Evolutionary conservation across 768 basidiomycete genomes (phyloP), one percentile per base, ranked within the genome.

Genomic region (Trametes punicea): DNA sequence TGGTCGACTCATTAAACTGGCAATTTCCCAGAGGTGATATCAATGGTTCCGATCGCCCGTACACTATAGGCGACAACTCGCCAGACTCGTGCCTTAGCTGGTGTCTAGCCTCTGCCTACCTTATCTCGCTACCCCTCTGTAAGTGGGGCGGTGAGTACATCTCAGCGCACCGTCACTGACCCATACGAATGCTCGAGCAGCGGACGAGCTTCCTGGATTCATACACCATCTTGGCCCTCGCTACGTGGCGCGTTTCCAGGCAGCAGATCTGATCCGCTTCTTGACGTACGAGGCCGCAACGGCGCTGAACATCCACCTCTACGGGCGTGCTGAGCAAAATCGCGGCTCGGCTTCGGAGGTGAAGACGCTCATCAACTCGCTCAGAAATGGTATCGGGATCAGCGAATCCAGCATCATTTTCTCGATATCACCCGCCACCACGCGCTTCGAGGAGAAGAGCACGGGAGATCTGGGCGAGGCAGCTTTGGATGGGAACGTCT

Each of bases 281-380:
- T 72, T 93, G 45, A 94, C 91, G 0, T 94, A 93, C 67, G 88
- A 91, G 61, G 88, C 88, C 0, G 82, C 87, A 4, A 90, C 91
- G 0, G 90, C 90, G 0, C 75, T 93, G 50, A 92, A 89, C 65
- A 89, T 93, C 76, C 83, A 84, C 61, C 72, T 94, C 16, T 75
- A 77, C 29, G 78, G 73, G 31, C 65, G 77, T 38, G 71, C 75
- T 11, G 64, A 77, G n/a, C 66, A 67, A 55, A 69, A 44, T 6
- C 31, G 70, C 45, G 70, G 68, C 31, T 60, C 70, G 0, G 59
- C 69, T 6, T 62, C 70, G 3, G 67, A 75, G 26, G 58, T 60
- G 29, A 60, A 60, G 53, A 51, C 46, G 13, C 48, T 76, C 11
- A 71, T 85, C 29, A 51, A 55, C 36, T 60, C 76, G 10, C 70